These are phyloP conservation scores for Ilyonectria robusta DNA, from an alignment of 2,329 filamentous ascomycete genomes.

Conservation along the genomic window DNA sequence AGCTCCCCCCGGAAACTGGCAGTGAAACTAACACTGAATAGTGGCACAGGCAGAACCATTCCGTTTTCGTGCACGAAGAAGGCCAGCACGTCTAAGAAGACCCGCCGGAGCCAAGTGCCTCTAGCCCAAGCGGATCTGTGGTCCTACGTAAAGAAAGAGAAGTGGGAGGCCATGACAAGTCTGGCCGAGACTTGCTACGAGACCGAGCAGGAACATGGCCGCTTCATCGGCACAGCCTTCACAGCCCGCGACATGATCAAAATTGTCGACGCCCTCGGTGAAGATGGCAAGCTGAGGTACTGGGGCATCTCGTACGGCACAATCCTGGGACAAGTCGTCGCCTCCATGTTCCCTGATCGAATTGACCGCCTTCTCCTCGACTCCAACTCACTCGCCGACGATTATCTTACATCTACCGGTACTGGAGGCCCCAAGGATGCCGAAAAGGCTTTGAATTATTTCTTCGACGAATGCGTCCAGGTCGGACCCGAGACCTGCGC, in stretches of 20 bases:
- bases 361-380: slow-evolving; percentile 40
- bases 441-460: slow-evolving; percentile 9
- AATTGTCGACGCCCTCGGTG: slow-evolving; percentile 54
- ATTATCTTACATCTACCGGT: slow-evolving; percentile 16
- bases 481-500: background rate
- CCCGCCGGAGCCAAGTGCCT: slow-evolving; percentile 24
- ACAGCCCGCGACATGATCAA: slow-evolving; percentile 56
- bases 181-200: slow-evolving; percentile 42
- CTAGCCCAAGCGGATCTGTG: slow-evolving; percentile 23
- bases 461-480: slow-evolving; percentile 25
- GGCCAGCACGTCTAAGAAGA: background rate
- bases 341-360: slow-evolving; percentile 41
- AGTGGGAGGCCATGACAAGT: background rate
- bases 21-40: background rate
- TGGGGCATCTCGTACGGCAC: slow-evolving; percentile 50
- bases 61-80: slow-evolving; percentile 20
- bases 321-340: slow-evolving; percentile 36
- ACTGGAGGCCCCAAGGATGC: slow-evolving; percentile 12
- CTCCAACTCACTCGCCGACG: slow-evolving; percentile 27
- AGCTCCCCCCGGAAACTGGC: too few relatives aligned
- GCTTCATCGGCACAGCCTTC: slow-evolving; percentile 51
- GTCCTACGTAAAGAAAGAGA: slow-evolving; percentile 9
- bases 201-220: slow-evolving; percentile 40
- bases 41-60: slow-evolving; percentile 38
- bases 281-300: slow-evolving; percentile 52